Percentiles rank a stretch among this genome's conserved stretches.
These are phyloP conservation scores for Talaromyces trachyspermus DNA, from an alignment of 495 filamentous ascomycete genomes.

Conservation along the genomic window DNA sequence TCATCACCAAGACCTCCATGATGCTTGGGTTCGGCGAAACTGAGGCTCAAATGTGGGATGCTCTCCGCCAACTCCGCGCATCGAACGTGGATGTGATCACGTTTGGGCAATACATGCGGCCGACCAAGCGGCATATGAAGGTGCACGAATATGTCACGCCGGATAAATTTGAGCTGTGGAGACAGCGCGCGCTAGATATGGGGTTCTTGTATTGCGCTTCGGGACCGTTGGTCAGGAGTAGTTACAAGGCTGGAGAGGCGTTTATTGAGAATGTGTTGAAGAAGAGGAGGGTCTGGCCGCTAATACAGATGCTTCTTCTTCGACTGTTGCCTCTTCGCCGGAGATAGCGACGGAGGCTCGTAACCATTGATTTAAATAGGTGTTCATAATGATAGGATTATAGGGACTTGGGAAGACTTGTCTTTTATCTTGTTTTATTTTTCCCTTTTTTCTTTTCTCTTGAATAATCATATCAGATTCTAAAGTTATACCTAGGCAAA, in stretches of 20 bases:
- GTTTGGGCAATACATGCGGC: conserved; percentile 98
- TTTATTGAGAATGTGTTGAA: conserved; percentile 98
- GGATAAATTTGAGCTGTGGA: conserved; percentile 83
- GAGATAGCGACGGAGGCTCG: too few species aligned
- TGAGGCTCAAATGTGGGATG: conserved; percentile 77
- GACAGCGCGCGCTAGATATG: conserved; percentile 82
- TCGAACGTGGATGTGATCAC: conserved; percentile 88
- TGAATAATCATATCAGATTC: background rate
- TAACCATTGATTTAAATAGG: too few species aligned
- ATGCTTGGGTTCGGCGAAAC: conserved; percentile 95
- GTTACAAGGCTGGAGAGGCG: conserved; percentile 95
- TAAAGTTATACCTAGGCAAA: background rate
- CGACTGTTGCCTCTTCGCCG: too few species aligned
- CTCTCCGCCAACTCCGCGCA: conserved; percentile 71
- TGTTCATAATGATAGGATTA: background rate
- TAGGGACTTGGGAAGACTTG: background rate
- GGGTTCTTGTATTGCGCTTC: conserved; percentile 95
- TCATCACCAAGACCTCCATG: conserved; percentile 95
- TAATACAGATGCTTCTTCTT: conserved; percentile 6
- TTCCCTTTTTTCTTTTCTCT: background rate
- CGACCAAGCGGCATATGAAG: conserved; percentile 94
- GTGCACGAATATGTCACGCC: conserved; percentile 92
- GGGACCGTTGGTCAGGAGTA: conserved; percentile 84
- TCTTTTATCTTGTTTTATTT: too few species aligned
- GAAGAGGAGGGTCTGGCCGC: conserved; percentile 56